Conservation (phyloP, 768 basidiomycete genomes). For the Suillus bovinus region DNA sequence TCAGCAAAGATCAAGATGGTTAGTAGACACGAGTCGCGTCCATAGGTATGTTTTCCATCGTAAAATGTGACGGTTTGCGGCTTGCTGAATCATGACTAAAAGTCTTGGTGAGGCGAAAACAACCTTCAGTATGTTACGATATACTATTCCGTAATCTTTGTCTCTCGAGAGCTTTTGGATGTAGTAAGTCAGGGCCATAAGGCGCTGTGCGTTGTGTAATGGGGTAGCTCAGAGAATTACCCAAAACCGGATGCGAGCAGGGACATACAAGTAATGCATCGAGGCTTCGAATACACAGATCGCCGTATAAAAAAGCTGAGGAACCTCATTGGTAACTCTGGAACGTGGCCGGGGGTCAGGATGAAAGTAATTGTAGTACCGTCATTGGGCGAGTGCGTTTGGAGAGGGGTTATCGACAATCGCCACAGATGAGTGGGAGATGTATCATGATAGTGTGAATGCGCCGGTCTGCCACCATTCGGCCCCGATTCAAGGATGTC, state of each 20-base stretch:
- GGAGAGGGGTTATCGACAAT: neutral
- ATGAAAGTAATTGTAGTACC: neutral
- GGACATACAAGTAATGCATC: neutral
- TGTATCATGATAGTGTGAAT: neutral
- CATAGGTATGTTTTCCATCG: neutral
- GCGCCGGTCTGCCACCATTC: neutral
- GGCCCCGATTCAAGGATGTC: neutral
- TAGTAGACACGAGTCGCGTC: neutral
- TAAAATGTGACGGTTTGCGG: neutral
- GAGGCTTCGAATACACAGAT: constrained; percentile 1
- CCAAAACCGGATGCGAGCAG: constrained; percentile 5
- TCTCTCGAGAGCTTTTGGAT: neutral
- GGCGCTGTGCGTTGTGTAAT: neutral
- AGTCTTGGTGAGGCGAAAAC: neutral
- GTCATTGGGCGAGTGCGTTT: neutral
- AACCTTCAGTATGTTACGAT: neutral
- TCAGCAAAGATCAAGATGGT: neutral
- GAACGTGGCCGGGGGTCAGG: neutral
- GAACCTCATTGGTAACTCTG: neutral
- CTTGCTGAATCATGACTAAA: neutral
- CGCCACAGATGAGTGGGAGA: neutral
- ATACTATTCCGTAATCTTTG: neutral
- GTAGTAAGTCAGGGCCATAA: neutral
- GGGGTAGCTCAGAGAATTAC: neutral
- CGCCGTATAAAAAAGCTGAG: neutral